These are phyloP conservation scores for Gynandropsis gynandra DNA, from an alignment of 345 rosid species.

Conservation along the genomic window DNA sequence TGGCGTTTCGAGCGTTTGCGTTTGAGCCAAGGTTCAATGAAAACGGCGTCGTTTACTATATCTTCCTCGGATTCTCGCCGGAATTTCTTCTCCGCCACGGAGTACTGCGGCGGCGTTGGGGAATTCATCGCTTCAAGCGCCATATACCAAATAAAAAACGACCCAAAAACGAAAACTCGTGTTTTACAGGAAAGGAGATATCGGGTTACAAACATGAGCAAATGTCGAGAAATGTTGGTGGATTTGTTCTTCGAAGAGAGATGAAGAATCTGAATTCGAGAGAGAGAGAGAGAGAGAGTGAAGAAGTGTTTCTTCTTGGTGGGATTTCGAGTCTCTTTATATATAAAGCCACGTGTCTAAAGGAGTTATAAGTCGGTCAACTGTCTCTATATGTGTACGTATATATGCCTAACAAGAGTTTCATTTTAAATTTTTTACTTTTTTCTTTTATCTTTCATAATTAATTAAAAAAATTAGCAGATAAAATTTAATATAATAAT, in stretches of 20 bases:
- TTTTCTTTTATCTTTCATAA: too few species aligned
- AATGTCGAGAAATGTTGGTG: neutral
- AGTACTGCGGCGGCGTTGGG: constrained; percentile 21
- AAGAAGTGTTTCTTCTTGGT: constrained; percentile 15
- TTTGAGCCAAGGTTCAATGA: constrained; percentile 53
- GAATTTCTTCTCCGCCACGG: constrained; percentile 11
- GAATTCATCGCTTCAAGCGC: constrained; percentile 70
- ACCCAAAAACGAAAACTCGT: too few species aligned
- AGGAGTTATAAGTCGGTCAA: constrained; percentile 58
- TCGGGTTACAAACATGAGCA: too few species aligned
- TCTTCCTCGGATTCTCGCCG: constrained; percentile 14
- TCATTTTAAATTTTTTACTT: neutral
- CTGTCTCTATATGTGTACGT: constrained; percentile 20
- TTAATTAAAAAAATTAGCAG: too few species aligned
- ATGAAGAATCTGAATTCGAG: neutral
- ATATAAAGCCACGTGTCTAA: constrained; percentile 31
- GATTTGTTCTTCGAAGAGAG: neutral
- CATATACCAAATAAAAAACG: constrained; percentile 29
- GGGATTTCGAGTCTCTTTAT: constrained; percentile 25
- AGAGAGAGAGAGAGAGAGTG: constrained; percentile 5
- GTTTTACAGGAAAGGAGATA: too few species aligned
- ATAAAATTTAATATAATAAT: too few species aligned
- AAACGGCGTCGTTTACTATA: constrained; percentile 23
- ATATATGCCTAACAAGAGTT: constrained; percentile 1
- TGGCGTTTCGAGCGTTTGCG: constrained; percentile 60